Percentiles rank a stretch among this genome's conserved stretches.
Evolutionary conservation across 2,329 filamentous ascomycete species (phyloP).

Genomic region (Fusarium bactridioides): DNA sequence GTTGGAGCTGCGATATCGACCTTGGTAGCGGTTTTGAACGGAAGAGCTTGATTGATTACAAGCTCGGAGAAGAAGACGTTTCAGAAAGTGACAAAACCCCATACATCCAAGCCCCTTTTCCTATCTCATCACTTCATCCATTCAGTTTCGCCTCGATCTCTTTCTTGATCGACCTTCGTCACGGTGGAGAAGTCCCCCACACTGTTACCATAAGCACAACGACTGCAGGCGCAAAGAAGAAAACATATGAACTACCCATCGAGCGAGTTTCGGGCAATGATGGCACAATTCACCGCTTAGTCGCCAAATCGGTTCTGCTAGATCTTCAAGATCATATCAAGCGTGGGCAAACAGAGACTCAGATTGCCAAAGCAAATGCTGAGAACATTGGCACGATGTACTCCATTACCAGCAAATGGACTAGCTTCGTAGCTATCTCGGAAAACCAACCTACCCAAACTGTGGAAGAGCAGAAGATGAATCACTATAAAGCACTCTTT

Average conservation of each 20-base stretch:
- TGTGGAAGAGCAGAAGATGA: accelerated
- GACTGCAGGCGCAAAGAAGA: accelerated
- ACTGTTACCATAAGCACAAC: background rate
- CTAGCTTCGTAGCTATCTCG: background rate
- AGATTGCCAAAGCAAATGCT: accelerated
- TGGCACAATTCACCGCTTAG: accelerated
- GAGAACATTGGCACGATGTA: background rate
- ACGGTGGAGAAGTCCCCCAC: accelerated
- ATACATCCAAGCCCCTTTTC: background rate
- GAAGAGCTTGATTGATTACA: accelerated
- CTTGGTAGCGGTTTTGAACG: accelerated
- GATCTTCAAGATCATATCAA: accelerated
- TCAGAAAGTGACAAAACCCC: too few relatives aligned
- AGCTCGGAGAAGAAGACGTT: too few relatives aligned
- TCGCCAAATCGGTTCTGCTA: accelerated
- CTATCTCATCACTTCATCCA: background rate
- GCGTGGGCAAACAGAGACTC: accelerated
- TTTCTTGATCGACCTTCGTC: background rate
- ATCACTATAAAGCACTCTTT: background rate
- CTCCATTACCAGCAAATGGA: background rate
- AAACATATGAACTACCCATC: accelerated
- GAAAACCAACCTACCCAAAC: accelerated
- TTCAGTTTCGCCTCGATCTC: background rate
- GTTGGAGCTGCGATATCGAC: accelerated
- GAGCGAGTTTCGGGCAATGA: accelerated